Evolutionary conservation across 768 basidiomycete species (phyloP).

Genomic region (Roridomyces roridus): DNA sequence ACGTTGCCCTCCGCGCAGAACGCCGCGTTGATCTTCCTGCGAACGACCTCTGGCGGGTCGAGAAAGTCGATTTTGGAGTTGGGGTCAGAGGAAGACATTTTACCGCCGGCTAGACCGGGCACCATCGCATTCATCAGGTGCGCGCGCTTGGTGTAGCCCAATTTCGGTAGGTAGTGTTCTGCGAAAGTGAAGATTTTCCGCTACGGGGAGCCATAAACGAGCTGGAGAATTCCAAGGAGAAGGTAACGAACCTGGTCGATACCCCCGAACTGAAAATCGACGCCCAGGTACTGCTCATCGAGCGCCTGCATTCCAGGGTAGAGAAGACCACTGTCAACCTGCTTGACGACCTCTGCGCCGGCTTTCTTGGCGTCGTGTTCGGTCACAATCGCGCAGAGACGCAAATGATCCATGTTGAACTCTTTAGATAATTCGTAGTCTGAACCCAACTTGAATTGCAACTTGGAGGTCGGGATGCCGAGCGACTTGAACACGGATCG

Average conservation of each 20-base stretch:
- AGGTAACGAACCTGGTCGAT: constrained; percentile 83
- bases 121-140: constrained; percentile 99
- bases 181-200: constrained; percentile 87
- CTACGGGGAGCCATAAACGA: background rate
- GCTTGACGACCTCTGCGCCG: constrained; percentile 98
- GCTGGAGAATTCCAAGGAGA: background rate
- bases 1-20: constrained; percentile 95
- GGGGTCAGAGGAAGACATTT: constrained; percentile 98
- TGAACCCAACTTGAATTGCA: constrained; percentile 88
- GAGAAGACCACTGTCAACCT: constrained; percentile 91
- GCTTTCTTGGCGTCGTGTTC: constrained; percentile 99
- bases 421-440: constrained; percentile 91
- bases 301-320: constrained; percentile 98
- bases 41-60: constrained; percentile 81
- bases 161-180: constrained; percentile 90
- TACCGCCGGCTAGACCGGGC: constrained; percentile 90
- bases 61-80: constrained; percentile 99
- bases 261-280: constrained; percentile 98
- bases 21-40: constrained; percentile 89
- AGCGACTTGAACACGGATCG: constrained; percentile 86
- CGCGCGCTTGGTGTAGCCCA: constrained; percentile 93
- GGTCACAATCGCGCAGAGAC: constrained; percentile 86
- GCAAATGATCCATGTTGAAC: constrained; percentile 96
- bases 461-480: constrained; percentile 85
- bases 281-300: constrained; percentile 96